A percentile compares a stretch with the other conserved stretches of the same genome.
phyloP scores from a whole-genome alignment of 31 red algal genomes.

The Porphyra umbilicalis region DNA sequence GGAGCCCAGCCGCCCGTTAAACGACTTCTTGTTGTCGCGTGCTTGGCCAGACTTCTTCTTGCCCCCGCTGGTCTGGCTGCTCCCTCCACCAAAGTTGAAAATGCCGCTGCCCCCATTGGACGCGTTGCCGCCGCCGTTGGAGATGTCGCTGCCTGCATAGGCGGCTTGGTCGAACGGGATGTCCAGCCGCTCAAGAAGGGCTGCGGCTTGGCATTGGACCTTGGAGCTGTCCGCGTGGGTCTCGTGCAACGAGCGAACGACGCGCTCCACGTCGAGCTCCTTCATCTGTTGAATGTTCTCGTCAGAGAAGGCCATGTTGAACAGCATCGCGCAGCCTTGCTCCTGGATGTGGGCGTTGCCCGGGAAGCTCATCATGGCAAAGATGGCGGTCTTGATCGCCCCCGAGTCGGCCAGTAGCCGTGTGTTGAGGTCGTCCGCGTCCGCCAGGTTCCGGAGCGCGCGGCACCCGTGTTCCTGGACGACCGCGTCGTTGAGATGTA shows the following conservation, averaged over 20 bases:
- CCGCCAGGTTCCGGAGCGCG: slow-evolving; percentile 54
- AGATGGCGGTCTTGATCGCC: slow-evolving; percentile 39
- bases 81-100: background rate
- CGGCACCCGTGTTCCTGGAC: slow-evolving; percentile 59
- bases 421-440: slow-evolving; percentile 47
- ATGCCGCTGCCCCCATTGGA: background rate
- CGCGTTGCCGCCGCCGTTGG: background rate
- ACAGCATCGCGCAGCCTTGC: slow-evolving; percentile 42
- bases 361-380: slow-evolving; percentile 42
- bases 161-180: background rate
- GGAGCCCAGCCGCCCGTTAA: background rate
- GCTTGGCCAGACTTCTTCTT: background rate
- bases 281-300: slow-evolving; percentile 21
- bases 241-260: slow-evolving; percentile 2
- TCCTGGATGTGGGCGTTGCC: slow-evolving; percentile 48
- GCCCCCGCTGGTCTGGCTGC: background rate
- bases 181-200: slow-evolving; percentile 30
- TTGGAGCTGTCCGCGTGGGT: slow-evolving; percentile 9
- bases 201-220: slow-evolving; percentile 23
- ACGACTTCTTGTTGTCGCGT: background rate
- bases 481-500: slow-evolving; percentile 24
- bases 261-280: slow-evolving; percentile 20
- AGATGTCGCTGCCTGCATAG: background rate
- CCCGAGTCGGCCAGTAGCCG: slow-evolving; percentile 44
- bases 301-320: slow-evolving; percentile 46